A percentile compares a stretch with the other conserved stretches of the same genome.
Evolutionary conservation across 2,329 filamentous ascomycete genomes (phyloP).

Genomic region (Paraphoma sp.): DNA sequence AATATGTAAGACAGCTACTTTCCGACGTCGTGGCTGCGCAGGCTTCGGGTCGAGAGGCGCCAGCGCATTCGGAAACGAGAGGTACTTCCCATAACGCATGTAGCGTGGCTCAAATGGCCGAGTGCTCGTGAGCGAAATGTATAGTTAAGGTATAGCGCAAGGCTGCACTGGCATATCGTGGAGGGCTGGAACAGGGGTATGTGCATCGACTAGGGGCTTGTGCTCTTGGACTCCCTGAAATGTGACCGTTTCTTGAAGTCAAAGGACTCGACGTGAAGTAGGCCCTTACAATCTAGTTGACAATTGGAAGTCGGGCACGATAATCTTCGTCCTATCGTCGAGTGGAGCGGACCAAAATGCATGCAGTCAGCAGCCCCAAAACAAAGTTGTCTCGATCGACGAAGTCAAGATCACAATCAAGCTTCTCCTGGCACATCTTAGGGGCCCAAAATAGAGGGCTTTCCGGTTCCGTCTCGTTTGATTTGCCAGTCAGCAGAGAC

Average conservation of each 20-base stretch:
- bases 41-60: not conserved
- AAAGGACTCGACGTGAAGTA: not conserved
- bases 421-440: not conserved
- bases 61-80: not conserved
- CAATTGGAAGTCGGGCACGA: not conserved
- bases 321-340: not conserved
- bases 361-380: not conserved
- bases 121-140: not conserved
- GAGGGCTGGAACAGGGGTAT: slow-evolving; percentile 1
- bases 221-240: not conserved
- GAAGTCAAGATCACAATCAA: not conserved
- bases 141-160: not conserved
- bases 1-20: not conserved
- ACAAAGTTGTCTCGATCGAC: not conserved
- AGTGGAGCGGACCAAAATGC: not conserved
- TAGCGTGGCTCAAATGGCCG: not conserved
- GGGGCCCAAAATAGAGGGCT: not conserved
- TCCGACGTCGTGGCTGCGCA: not conserved
- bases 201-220: not conserved
- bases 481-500: not conserved
- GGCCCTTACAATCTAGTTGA: not conserved
- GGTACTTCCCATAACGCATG: not conserved
- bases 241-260: not conserved
- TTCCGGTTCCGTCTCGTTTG: not conserved
- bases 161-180: not conserved